phyloP scores from a whole-genome alignment of 805 yeast genomes.

The Saturnispora besseyi region DNA sequence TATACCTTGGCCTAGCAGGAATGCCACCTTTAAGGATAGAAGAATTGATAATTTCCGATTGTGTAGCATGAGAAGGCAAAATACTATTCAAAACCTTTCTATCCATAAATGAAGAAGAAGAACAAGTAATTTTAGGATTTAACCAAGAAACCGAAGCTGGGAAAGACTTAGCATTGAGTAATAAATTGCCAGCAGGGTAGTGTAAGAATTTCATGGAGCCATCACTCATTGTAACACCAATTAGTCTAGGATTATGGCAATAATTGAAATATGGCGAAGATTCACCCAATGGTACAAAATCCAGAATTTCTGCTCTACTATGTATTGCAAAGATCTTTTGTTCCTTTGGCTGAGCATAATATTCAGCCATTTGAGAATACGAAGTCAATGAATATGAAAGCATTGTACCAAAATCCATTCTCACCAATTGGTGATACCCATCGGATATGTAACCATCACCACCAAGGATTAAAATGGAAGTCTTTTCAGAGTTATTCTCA shows the following conservation, averaged over 20 bases:
- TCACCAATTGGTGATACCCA: slow-evolving; percentile 37
- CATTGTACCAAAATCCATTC: slow-evolving; percentile 71
- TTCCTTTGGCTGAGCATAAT: slow-evolving; percentile 52
- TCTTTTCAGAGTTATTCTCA: slow-evolving; percentile 68
- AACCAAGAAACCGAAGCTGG: slow-evolving; percentile 79
- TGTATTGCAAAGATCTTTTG: slow-evolving; percentile 50
- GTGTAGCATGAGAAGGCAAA: slow-evolving; percentile 4
- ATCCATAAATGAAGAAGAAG: slow-evolving; percentile 39
- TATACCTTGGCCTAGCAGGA: slow-evolving; percentile 43
- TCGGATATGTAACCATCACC: slow-evolving; percentile 43
- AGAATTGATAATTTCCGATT: neutral
- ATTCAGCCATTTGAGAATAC: slow-evolving; percentile 71
- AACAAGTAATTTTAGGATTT: slow-evolving; percentile 57
- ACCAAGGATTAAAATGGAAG: slow-evolving; percentile 64
- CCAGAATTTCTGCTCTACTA: slow-evolving; percentile 34
- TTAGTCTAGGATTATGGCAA: slow-evolving; percentile 61
- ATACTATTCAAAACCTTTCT: slow-evolving; percentile 24
- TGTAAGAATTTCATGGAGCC: slow-evolving; percentile 59
- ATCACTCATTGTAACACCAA: slow-evolving; percentile 49
- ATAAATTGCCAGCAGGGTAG: slow-evolving; percentile 46
- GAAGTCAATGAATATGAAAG: slow-evolving; percentile 75
- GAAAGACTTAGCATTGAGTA: slow-evolving; percentile 48
- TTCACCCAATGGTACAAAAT: slow-evolving; percentile 46
- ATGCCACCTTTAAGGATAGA: slow-evolving; percentile 72
- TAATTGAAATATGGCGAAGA: slow-evolving; percentile 74